Conservation (phyloP, 73 alveolate genomes). For the Paramecium sonneborni region DNA sequence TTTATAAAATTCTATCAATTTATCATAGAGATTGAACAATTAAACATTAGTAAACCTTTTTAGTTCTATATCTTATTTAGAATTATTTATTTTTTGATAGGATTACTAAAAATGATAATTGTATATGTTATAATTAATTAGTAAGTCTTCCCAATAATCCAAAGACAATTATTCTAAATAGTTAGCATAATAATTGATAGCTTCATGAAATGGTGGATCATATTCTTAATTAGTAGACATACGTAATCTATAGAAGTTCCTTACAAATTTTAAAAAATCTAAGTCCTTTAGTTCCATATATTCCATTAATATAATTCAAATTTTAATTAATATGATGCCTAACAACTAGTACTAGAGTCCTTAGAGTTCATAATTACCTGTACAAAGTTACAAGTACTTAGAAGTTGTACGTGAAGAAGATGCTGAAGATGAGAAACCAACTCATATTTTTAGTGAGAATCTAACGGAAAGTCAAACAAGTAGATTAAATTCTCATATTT, state of each 20-base stretch:
- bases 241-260: not conserved
- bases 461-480: conserved; percentile 42
- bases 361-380: not conserved
- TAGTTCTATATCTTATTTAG: not conserved
- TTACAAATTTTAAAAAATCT: not conserved
- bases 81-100: not conserved
- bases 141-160: not conserved
- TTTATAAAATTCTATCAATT: not conserved
- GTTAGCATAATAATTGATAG: not conserved
- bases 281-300: not conserved
- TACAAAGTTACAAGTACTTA: not conserved
- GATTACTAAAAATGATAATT: not conserved
- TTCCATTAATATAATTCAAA: conserved; percentile 27
- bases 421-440: conserved; percentile 31
- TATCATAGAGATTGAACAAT: not conserved
- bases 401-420: conserved; percentile 43
- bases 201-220: not conserved
- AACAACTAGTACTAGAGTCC: conserved; percentile 50
- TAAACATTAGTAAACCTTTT: not conserved
- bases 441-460: conserved; percentile 11
- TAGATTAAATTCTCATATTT: not conserved
- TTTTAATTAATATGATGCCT: not conserved
- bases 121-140: not conserved
- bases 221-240: not conserved
- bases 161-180: not conserved